Conservation (phyloP, 768 basidiomycete genomes). For the Boletus pseudo-olivaceus region DNA sequence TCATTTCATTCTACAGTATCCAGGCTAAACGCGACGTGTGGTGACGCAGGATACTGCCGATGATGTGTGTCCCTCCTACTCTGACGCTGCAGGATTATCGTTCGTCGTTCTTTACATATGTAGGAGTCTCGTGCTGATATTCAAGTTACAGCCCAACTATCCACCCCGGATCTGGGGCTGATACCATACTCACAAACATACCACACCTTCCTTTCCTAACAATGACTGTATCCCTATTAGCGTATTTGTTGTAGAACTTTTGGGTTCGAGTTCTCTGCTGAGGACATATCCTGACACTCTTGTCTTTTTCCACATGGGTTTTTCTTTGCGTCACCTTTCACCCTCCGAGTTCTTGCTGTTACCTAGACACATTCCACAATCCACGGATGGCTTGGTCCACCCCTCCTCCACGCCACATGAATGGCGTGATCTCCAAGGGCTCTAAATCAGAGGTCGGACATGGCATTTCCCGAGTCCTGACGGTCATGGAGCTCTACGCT, state of each 20-base stretch:
- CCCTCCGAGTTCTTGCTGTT: not conserved
- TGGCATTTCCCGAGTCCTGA: not conserved
- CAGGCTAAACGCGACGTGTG: constrained; percentile 3
- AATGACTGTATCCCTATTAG: constrained; percentile 11
- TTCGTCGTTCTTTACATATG: constrained; percentile 29
- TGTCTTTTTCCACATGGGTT: not conserved
- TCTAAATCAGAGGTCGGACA: not conserved
- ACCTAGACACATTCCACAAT: not conserved
- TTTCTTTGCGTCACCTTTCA: constrained; percentile 1
- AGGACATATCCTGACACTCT: not conserved
- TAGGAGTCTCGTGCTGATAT: constrained; percentile 3
- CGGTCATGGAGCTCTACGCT: not conserved
- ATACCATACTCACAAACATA: constrained; percentile 11
- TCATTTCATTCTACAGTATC: not conserved
- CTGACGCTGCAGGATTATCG: constrained; percentile 63
- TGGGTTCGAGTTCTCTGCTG: not conserved
- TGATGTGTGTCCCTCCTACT: constrained; percentile 68
- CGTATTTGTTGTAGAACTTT: constrained; percentile 19
- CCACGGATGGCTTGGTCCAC: not conserved
- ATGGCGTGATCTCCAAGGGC: not conserved
- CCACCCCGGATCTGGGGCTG: constrained; percentile 23
- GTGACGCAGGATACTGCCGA: constrained; percentile 37
- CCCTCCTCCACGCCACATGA: not conserved
- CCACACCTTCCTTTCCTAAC: constrained; percentile 19
- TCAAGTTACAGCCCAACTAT: constrained; percentile 28